Conservation (phyloP, 1,284 basidiomycete species). For the Sphaerobolus stellatus region DNA sequence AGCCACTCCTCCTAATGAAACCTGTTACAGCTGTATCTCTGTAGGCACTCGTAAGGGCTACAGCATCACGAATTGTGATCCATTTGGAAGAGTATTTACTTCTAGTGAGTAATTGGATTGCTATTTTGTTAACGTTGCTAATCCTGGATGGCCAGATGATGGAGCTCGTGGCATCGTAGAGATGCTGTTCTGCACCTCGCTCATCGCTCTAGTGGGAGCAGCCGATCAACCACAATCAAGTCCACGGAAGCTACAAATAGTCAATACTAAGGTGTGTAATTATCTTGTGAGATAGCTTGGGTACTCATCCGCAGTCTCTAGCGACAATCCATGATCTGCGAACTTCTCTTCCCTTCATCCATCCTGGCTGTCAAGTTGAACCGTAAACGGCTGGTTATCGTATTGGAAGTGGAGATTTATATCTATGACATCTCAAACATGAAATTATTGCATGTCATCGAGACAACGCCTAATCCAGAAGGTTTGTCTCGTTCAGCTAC, state of each 20-base stretch:
- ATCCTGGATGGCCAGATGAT: conserved; percentile 56
- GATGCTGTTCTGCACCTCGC: conserved; percentile 98
- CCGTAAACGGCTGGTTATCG: conserved; percentile 92
- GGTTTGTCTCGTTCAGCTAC: conserved; percentile 47
- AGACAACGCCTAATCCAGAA: conserved; percentile 94
- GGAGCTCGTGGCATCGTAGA: conserved; percentile 95
- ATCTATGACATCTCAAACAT: conserved; percentile 99
- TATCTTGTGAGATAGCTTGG: background rate
- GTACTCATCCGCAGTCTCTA: background rate
- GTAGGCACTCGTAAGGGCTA: conserved; percentile 96
- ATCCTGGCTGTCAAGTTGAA: conserved; percentile 97
- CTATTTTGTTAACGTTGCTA: background rate
- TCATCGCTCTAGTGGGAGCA: conserved; percentile 94
- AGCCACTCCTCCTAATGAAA: background rate
- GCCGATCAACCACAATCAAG: conserved; percentile 86
- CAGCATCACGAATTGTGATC: conserved; percentile 96
- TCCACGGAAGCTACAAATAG: conserved; percentile 92
- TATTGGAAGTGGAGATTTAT: conserved; percentile 95
- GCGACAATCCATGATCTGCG: conserved; percentile 94
- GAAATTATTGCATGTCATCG: conserved; percentile 96
- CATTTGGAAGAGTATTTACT: conserved; percentile 93
- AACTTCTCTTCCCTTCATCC: conserved; percentile 93
- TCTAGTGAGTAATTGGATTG: conserved; percentile 83
- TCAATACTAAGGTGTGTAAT: conserved; percentile 86
- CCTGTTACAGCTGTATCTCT: conserved; percentile 71